Conservation (phyloP, 2,329 filamentous ascomycete species). For the Colletotrichum sp. region DNA sequence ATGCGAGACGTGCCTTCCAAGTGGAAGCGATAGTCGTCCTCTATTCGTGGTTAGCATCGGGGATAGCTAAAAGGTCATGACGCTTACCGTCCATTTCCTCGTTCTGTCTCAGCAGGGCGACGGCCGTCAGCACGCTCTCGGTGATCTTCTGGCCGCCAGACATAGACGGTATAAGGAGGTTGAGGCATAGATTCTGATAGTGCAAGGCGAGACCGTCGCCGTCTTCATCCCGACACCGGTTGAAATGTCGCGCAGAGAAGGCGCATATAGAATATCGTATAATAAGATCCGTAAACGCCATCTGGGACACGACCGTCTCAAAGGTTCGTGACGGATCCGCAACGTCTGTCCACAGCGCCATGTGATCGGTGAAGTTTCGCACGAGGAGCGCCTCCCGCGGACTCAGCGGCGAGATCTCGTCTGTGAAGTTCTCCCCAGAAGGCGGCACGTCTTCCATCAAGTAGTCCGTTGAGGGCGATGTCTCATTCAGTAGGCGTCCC, state of each 20-base stretch:
- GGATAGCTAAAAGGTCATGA: accelerated
- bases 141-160: not conserved
- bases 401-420: not conserved
- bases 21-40: not conserved
- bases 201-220: not conserved
- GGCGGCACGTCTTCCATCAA: not conserved
- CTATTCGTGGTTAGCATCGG: accelerated
- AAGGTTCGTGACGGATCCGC: not conserved
- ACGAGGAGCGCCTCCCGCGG: not conserved
- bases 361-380: not conserved
- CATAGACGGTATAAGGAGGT: not conserved
- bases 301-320: not conserved
- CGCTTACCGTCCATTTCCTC: not conserved
- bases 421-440: accelerated
- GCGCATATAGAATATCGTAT: not conserved
- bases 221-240: not conserved
- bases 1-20: not conserved
- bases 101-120: not conserved
- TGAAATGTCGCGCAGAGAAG: not conserved
- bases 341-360: not conserved
- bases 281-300: not conserved
- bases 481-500: not conserved
- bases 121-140: not conserved
- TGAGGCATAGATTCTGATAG: not conserved
- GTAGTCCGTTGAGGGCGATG: not conserved